These are phyloP conservation scores for Geotrichum europaeum DNA, from an alignment of 1,139 yeast genomes.

Conservation along the genomic window DNA sequence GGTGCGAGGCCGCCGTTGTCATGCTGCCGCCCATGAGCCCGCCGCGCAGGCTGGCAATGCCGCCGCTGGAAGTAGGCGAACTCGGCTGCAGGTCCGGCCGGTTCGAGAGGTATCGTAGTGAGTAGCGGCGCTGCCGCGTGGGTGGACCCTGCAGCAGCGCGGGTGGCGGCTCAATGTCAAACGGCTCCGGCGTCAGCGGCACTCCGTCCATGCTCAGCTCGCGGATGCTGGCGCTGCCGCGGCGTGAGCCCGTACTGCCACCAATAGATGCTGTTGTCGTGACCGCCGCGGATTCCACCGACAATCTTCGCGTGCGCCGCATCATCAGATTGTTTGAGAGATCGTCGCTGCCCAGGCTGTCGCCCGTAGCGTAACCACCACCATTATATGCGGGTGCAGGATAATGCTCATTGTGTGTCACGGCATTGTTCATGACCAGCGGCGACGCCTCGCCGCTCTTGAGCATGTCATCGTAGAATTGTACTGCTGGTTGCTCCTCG, in stretches of 20 bases:
- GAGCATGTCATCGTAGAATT: constrained; percentile 16
- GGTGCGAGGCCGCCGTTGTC: neutral
- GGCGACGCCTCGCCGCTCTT: constrained; percentile 14
- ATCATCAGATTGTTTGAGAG: neutral
- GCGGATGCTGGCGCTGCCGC: constrained; percentile 5
- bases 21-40: neutral
- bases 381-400: neutral
- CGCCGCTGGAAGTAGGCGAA: neutral
- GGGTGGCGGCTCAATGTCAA: neutral
- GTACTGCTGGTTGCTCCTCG: neutral
- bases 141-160: neutral
- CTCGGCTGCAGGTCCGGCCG: neutral
- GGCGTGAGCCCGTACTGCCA: neutral
- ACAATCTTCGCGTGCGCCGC: neutral
- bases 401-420: neutral
- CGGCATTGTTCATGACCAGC: constrained; percentile 4
- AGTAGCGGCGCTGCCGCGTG: constrained; percentile 2
- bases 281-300: neutral
- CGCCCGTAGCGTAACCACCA: neutral
- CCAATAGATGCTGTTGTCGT: neutral
- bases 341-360: neutral
- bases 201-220: constrained; percentile 15
- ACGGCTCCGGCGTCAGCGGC: neutral
- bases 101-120: constrained; percentile 1
- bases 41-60: neutral